Evolutionary conservation across 1,284 basidiomycete genomes (phyloP), one percentile per base, ranked within the genome.

Genomic region (Moesziomyces parantarcticus): DNA sequence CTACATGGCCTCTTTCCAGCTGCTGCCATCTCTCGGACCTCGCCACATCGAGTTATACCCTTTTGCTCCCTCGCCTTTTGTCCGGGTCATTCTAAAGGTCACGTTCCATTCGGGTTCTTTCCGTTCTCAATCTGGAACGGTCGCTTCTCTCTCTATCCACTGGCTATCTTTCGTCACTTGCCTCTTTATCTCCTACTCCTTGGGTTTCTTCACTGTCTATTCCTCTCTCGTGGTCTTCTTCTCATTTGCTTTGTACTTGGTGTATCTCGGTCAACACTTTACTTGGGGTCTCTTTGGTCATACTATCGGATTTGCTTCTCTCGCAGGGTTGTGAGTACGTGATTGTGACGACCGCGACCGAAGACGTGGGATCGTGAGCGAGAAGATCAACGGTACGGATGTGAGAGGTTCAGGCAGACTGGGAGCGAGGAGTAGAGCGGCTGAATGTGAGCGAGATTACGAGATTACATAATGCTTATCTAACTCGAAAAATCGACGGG

Each of bases 391-490:
- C n/a, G n/a, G n/a, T n/a, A n/a, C n/a, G n/a, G n/a, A n/a, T n/a
- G n/a, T n/a, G n/a, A n/a, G n/a, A n/a, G n/a, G n/a, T n/a, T n/a
- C n/a, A n/a, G n/a, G n/a, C n/a, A 29, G 29, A 29, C 25, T 7
- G 10, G 1, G 26, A 29, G 29, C 3, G 10, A 13, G 1, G 29
- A 32, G 4, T 26, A 8, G 25, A 32, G 13, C 11, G 10, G 29
- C 29, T 2, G 4, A 32, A 13, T 13, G 29, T 11, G 29, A n/a
- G n/a, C n/a, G n/a, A n/a, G n/a, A n/a, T 13, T 13, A 13, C 29
- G 11, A 32, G 53, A 44, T 55, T 55, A 55, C 14, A 6, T 47
- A 46, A 55, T 55, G 53, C 44, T 55, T 48, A 55, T 25, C 16
- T 0, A 16, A 2, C 9, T 0, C 10, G 44, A n/a, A n/a, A n/a